Evolutionary conservation across 192 early-diverging fungal genomes (phyloP).

Genomic region (Podila epigama): DNA sequence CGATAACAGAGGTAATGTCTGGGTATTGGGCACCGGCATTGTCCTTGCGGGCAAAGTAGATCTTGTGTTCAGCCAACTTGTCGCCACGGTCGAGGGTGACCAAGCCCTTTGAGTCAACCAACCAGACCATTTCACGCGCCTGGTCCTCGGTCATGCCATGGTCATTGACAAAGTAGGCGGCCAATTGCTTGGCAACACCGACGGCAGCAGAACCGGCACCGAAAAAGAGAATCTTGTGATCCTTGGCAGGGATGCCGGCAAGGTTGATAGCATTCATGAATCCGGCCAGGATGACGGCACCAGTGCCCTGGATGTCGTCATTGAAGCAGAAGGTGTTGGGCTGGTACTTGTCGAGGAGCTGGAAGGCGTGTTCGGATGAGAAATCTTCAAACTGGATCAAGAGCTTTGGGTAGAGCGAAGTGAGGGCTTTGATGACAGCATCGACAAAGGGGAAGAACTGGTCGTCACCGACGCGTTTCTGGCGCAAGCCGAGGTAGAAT

Average conservation of each 20-base stretch:
- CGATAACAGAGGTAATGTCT: slow-evolving; percentile 75
- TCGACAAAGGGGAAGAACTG: slow-evolving; percentile 87
- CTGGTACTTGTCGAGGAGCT: slow-evolving; percentile 80
- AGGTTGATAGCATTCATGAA: slow-evolving; percentile 87
- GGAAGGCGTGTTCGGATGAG: slow-evolving; percentile 91
- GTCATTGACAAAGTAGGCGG: slow-evolving; percentile 80
- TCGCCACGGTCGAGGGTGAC: slow-evolving; percentile 92
- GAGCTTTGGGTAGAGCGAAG: slow-evolving; percentile 74
- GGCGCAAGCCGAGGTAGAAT: slow-evolving; percentile 85
- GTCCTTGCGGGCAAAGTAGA: slow-evolving; percentile 87
- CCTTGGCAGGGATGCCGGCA: slow-evolving; percentile 66
- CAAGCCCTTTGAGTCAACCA: slow-evolving; percentile 93
- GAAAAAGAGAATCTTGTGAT: slow-evolving; percentile 92
- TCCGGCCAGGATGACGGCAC: slow-evolving; percentile 92
- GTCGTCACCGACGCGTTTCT: slow-evolving; percentile 69
- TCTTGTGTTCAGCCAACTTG: slow-evolving; percentile 80
- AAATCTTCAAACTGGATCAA: slow-evolving; percentile 98
- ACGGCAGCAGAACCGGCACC: slow-evolving; percentile 96
- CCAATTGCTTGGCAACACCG: slow-evolving; percentile 92
- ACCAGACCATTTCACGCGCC: slow-evolving; percentile 77
- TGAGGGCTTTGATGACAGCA: slow-evolving; percentile 76
- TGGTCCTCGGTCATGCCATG: slow-evolving; percentile 77
- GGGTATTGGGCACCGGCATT: slow-evolving; percentile 82
- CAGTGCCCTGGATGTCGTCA: slow-evolving; percentile 95
- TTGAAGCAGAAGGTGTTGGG: slow-evolving; percentile 87